These are phyloP conservation scores for Purshia tridentata DNA, from an alignment of 306 rosid species.

Conservation along the genomic window DNA sequence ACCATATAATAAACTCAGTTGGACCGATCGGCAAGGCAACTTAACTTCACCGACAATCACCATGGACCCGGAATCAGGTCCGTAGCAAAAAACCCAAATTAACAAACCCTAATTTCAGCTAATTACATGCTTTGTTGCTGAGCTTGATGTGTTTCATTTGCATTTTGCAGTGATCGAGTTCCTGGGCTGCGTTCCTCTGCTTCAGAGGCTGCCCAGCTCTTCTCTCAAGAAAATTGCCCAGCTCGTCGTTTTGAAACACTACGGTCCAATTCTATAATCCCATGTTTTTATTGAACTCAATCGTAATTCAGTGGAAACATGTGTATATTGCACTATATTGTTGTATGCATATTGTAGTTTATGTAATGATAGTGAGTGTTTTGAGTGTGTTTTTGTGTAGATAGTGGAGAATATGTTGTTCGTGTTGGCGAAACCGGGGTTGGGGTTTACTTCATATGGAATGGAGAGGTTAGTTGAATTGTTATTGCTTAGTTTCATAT, in stretches of 20 bases:
- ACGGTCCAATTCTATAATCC: constrained; percentile 39
- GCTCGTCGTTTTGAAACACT: constrained; percentile 51
- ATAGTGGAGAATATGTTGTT: constrained; percentile 59
- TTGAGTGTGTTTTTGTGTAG: constrained; percentile 37
- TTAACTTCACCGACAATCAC: not conserved
- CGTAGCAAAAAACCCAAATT: not conserved
- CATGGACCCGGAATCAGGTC: constrained; percentile 33
- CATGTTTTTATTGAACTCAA: not conserved
- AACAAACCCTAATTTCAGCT: not conserved
- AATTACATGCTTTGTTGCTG: not conserved
- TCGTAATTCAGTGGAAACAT: not conserved
- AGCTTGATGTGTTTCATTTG: not conserved
- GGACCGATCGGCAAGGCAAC: not conserved
- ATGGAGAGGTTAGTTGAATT: constrained; percentile 72
- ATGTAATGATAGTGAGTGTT: not conserved
- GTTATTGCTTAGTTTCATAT: not conserved
- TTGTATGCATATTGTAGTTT: not conserved
- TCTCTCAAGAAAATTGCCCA: constrained; percentile 64
- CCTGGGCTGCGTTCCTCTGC: constrained; percentile 71
- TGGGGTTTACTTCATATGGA: constrained; percentile 86
- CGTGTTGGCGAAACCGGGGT: constrained; percentile 77
- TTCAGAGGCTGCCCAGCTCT: constrained; percentile 76
- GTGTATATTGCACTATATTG: not conserved
- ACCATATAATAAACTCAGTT: not conserved
- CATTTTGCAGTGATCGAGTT: constrained; percentile 73